phyloP scores from a whole-genome alignment of 2,329 filamentous ascomycete genomes.

The Trichoderma citrinoviride region DNA sequence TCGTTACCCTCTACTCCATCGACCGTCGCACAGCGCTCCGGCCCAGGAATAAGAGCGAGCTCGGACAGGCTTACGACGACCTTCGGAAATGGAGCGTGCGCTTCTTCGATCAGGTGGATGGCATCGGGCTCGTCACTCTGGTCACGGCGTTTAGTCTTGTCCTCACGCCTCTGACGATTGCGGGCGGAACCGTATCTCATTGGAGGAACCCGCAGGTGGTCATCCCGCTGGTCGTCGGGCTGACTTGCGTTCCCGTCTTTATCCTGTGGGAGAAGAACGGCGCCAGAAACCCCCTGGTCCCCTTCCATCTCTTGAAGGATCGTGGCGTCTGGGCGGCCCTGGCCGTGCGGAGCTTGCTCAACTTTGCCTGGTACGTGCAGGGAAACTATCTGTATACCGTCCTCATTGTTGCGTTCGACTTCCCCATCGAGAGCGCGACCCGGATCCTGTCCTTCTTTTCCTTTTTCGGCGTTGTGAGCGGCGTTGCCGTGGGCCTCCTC shows the following conservation, averaged over 20 bases:
- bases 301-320: conserved; percentile 56
- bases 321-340: conserved; percentile 61
- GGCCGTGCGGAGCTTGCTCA: conserved; percentile 50
- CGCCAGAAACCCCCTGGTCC: conserved; percentile 51
- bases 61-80: neutral
- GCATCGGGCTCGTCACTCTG: conserved; percentile 47
- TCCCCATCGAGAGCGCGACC: conserved; percentile 53
- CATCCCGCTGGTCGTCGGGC: conserved; percentile 49
- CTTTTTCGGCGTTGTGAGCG: conserved; percentile 53
- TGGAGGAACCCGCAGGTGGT: conserved; percentile 53
- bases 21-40: conserved; percentile 27
- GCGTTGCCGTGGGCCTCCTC: conserved; percentile 50
- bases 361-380: conserved; percentile 56
- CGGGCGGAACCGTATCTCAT: conserved; percentile 45
- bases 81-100: conserved; percentile 37
- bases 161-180: conserved; percentile 53
- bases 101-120: conserved; percentile 57
- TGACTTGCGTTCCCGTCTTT: conserved; percentile 49
- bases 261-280: conserved; percentile 53
- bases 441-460: conserved; percentile 56
- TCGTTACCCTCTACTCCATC: conserved; percentile 41
- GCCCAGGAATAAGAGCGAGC: neutral
- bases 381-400: conserved; percentile 60
- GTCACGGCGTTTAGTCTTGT: conserved; percentile 47
- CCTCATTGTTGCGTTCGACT: conserved; percentile 56